Evolutionary conservation across 371 early-diverging fungal species (phyloP).

Genomic region (Umbelopsis sp.): DNA sequence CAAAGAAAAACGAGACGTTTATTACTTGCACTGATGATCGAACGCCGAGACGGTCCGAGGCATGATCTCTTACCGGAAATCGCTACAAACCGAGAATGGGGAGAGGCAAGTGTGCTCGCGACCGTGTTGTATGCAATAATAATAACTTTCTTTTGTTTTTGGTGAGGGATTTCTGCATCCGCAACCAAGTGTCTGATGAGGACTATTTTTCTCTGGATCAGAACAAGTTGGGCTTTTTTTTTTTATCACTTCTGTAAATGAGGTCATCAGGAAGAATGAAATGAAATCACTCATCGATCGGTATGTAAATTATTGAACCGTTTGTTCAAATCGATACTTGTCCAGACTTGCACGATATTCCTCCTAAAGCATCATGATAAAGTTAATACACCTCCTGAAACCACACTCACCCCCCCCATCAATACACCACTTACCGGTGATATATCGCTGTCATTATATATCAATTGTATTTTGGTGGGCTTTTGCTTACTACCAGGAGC

Average conservation of each 20-base stretch:
- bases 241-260: neutral
- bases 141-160: too few relatives aligned
- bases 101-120: neutral
- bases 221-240: neutral
- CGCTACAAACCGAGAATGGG: neutral
- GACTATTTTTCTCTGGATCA: too few relatives aligned
- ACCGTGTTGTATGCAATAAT: neutral
- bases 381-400: neutral
- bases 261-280: constrained; percentile 13
- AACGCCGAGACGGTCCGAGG: neutral
- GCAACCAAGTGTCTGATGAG: neutral
- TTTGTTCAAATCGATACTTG: constrained; percentile 21
- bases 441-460: constrained; percentile 43
- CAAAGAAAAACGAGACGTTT: neutral
- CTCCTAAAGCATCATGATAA: constrained; percentile 21
- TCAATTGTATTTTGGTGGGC: constrained; percentile 40
- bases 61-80: constrained; percentile 11
- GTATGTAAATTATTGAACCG: constrained; percentile 1
- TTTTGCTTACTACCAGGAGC: constrained; percentile 36
- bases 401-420: neutral
- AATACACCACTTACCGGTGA: constrained; percentile 40
- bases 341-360: constrained; percentile 34
- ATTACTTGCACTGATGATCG: neutral
- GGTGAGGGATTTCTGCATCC: too few relatives aligned
- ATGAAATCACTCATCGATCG: constrained; percentile 18